Evolutionary conservation across 2,329 filamentous ascomycete genomes (phyloP).

Genomic region (Huntiella savannae): DNA sequence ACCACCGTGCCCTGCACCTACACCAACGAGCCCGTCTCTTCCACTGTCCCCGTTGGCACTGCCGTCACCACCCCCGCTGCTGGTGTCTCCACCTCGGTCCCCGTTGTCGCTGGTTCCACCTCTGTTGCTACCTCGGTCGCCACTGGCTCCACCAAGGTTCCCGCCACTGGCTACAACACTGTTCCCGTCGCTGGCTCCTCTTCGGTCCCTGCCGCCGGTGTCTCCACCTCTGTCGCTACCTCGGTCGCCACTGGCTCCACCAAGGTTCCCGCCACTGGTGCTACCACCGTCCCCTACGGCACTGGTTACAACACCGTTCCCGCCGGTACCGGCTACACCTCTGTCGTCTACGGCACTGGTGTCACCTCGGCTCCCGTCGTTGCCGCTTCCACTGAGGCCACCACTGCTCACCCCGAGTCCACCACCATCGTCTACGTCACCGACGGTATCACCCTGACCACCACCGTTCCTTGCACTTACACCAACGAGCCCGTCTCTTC

Average conservation of each 20-base stretch:
- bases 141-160: not conserved
- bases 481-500: not conserved
- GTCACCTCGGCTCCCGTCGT: not conserved
- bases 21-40: not conserved
- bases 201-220: too few species aligned
- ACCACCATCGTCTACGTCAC: conserved; percentile 6
- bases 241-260: not conserved
- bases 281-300: not conserved
- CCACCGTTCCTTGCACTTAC: conserved; percentile 3
- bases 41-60: not conserved
- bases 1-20: not conserved
- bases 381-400: not conserved
- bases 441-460: conserved; percentile 5
- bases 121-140: too few species aligned
- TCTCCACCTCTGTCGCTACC: too few species aligned
- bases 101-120: not conserved
- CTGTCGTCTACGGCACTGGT: not conserved
- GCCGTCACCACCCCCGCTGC: not conserved
- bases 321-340: not conserved
- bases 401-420: not conserved
- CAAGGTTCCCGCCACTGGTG: too few species aligned
- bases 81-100: not conserved
- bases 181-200: not conserved
- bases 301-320: not conserved
- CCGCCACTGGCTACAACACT: too few species aligned